Evolutionary conservation across 345 rosid species (phyloP), one percentile per base, ranked within the genome.

Genomic region (Microcos paniculata): DNA sequence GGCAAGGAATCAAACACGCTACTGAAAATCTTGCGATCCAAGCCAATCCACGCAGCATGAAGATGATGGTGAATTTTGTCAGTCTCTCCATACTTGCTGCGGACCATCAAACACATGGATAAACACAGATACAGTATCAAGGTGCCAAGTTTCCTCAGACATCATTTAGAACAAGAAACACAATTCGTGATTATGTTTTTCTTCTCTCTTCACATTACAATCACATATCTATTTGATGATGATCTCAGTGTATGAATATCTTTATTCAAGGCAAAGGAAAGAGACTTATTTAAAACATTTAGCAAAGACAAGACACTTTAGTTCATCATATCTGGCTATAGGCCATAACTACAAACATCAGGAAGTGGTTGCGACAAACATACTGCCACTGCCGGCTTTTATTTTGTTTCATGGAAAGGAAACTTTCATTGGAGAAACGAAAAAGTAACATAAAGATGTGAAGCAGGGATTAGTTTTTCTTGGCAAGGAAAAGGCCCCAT

Each of bases 401-500:
- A 16, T 69, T 12, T 5, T n/a, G 3, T 56, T 24, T 51, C 19
- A 30, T 9, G 5, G 23, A 43, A 45, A 45, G 14, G 71, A 67
- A 28, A 61, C 21, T 3, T 15, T 14, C 1, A 26, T 7, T 21
- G 8, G 57, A 52, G 58, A 21, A 53, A 53, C 26, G 40, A 67
- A 9, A 31, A 69, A 49, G 23, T 18, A 73, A 46, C 69, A 61
- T 30, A 30, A n/a, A 8, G 68, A 46, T 21, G 38, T 16, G 59
- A 31, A 5, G 51, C 53, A 57, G 18, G 72, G 35, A 69, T 87
- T 81, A 85, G 78, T 82, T 83, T 23, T 76, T 76, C 82, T 86
- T 79, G 62, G 96, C 94, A 3, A 89, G 62, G 84, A 92, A 90
- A 79, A 92, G 76, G 23, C 95, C 96, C 96, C 97, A 92, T 33